Evolutionary conservation across 768 basidiomycete species (phyloP), one percentile per base, ranked within the genome.

Genomic region (Podaxis carcinomalis): DNA sequence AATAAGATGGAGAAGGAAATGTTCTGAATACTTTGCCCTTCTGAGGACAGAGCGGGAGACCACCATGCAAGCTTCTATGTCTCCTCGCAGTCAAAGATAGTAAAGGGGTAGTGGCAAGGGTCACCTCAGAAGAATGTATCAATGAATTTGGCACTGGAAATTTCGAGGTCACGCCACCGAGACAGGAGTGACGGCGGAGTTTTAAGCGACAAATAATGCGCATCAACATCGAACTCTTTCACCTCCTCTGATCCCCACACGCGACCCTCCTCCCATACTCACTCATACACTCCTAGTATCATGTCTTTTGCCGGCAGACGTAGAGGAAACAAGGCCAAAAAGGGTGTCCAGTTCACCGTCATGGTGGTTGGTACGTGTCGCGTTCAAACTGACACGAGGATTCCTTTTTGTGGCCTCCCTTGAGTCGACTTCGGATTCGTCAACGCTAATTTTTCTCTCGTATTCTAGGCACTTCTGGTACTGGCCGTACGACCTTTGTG

Each of bases 301-400:
- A 92, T 91, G 89, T 91, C 90, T 68, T 91, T 90, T 72, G 89
- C 91, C 68, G 90, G 88, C 71, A 85, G 89, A 79, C 88, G 90
- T 73, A 84, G 90, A 72, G 88, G 88, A 70, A 94, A 93, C 80
- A 98, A 98, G 75, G 93, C 92, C 76, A 98, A 98, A 81, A 98
- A 98, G 86, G 96, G 95, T 72, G 92, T 98, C 56, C 94, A 96
- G 78, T 92, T 98, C 78, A 98, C 96, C 67, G 75, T 98, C 69
- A 95, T 95, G 93, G 96, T 98, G 57, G 94, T 96, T 71, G 96
- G 96, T 96, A 64, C 70, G 93, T 84, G 39, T 60, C 59, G 35
- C 44, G 36, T 51, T 32, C 5, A n/a, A 19, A 10, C 32, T 14
- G 36, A 25, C 28, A 44, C 56, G 39, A 51, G n/a, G 39, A 44